A percentile compares a stretch with the other conserved stretches of the same genome.
Evolutionary conservation across 805 yeast species (phyloP).

Genomic region (Suhomyces kilbournensis): DNA sequence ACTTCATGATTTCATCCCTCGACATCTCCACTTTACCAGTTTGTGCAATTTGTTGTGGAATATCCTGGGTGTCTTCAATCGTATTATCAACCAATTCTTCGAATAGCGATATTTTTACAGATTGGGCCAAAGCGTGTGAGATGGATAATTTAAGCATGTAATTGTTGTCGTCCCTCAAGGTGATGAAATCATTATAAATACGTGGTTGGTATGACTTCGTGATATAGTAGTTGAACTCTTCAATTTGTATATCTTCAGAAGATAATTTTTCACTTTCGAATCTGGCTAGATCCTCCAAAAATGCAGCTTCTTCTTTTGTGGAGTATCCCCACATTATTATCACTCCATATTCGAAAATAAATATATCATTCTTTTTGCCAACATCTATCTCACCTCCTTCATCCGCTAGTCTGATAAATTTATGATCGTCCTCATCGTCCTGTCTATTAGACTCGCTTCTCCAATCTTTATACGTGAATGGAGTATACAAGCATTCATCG

Average conservation of each 20-base stretch:
- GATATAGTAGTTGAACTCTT: constrained; percentile 92
- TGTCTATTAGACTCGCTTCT: constrained; percentile 39
- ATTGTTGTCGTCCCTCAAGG: constrained; percentile 83
- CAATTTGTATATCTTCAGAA: constrained; percentile 87
- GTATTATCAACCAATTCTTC: constrained; percentile 97
- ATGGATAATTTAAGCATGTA: constrained; percentile 91
- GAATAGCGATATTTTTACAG: constrained; percentile 90
- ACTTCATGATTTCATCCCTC: constrained; percentile 92
- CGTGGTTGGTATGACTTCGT: constrained; percentile 94
- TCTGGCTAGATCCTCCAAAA: constrained; percentile 78
- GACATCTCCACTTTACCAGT: constrained; percentile 95
- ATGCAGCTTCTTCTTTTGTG: constrained; percentile 75
- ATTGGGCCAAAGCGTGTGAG: constrained; percentile 94
- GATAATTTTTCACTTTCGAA: constrained; percentile 92
- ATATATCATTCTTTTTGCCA: constrained; percentile 76
- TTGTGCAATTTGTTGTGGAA: constrained; percentile 92
- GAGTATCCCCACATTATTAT: constrained; percentile 95
- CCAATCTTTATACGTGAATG: constrained; percentile 82
- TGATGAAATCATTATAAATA: constrained; percentile 91
- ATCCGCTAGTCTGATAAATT: constrained; percentile 71
- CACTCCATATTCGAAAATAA: constrained; percentile 95
- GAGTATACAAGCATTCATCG: constrained; percentile 94
- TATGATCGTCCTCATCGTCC: constrained; percentile 17
- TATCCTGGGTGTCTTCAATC: constrained; percentile 94
- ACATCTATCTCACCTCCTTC: constrained; percentile 95